Base-by-base conservation (phyloP, 192 early-diverging fungal genomes). In the Podochytrium sp. region DNA sequence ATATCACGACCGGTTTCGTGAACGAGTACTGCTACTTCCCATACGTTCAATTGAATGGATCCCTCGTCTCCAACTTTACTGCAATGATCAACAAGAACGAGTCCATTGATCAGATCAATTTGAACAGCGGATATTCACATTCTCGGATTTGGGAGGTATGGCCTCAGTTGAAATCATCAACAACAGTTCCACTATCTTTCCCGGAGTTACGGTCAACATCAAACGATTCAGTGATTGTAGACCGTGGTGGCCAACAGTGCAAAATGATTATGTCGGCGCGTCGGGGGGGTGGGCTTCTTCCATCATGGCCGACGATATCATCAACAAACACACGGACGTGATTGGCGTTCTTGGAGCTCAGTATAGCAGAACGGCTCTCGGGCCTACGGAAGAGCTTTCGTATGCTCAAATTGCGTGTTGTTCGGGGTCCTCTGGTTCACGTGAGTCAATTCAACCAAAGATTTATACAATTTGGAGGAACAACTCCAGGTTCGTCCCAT, bases 161-260 rank as follows among this genome's bases (percentile, higher is more conserved):
- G 14, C 18, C 4, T 18, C 63, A 12, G 29, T 65, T 32, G 42
- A 65, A 23, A 65, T 6, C 3, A 41, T 65, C 18, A 65, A 65
- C 29, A 65, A 47, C 25, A 27, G 42, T 25, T 27, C 63, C 12
- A n/a, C 16, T 20, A 47, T 65, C n/a, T 43, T 65, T 20, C 63
- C 63, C 29, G 63, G 43, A 0, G 37, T 65, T 38, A n/a, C 20
- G 3, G 63, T 65, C 5, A 65, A 39, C 18, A 18, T 43, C 16
- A 49, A 41, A 14, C 38, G 63, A 14, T 65, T 65, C 60, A 65
- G 7, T 18, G 63, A 65, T 38, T 65, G 63, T 30, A 41, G 63
- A 16, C 40, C 63, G 4, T 65, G 0, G 12, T 23, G 47, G 3
- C 40, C 63, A 27, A 25, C 38, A n/a, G 63, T 41, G 16, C 40